Evolutionary conservation across 305 asterid genomes (phyloP).

Genomic region (Fraxinus albicans): DNA sequence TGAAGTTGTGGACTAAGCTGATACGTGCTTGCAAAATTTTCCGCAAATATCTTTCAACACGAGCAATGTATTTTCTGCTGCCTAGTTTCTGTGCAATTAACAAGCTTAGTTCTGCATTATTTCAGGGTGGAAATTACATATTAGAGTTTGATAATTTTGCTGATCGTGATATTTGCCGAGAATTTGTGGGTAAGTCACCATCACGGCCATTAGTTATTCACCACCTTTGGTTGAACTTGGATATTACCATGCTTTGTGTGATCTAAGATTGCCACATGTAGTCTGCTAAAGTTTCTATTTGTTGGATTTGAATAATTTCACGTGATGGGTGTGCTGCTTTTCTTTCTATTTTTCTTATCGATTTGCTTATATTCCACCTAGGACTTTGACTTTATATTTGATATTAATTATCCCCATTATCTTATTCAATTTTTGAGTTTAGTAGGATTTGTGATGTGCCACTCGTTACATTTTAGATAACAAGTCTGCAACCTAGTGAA

Average conservation of each 20-base stretch:
- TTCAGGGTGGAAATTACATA: constrained; percentile 70
- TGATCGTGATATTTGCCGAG: constrained; percentile 86
- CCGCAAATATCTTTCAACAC: neutral
- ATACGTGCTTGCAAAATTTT: constrained; percentile 14
- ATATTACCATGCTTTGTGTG: neutral
- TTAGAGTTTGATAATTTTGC: constrained; percentile 80
- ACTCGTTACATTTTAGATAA: constrained; percentile 1
- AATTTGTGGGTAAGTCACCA: constrained; percentile 76
- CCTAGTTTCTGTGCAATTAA: constrained; percentile 16
- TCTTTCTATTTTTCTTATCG: neutral
- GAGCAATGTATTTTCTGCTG: constrained; percentile 12
- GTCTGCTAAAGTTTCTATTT: constrained; percentile 6
- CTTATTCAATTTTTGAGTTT: constrained; percentile 6
- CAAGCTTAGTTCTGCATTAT: constrained; percentile 22
- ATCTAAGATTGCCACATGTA: neutral
- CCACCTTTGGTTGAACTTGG: constrained; percentile 10
- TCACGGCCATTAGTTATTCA: constrained; percentile 7
- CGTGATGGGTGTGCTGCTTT: neutral
- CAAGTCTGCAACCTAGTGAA: neutral
- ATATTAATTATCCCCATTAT: neutral
- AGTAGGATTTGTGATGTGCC: neutral
- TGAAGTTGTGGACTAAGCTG: neutral
- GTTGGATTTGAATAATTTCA: constrained; percentile 8
- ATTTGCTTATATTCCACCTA: neutral
- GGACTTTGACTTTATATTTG: constrained; percentile 2